A percentile compares a stretch with the other conserved stretches of the same genome.
phyloP scores from a whole-genome alignment of 2,329 filamentous ascomycete genomes.

The Beauveria scarabaeidicola region DNA sequence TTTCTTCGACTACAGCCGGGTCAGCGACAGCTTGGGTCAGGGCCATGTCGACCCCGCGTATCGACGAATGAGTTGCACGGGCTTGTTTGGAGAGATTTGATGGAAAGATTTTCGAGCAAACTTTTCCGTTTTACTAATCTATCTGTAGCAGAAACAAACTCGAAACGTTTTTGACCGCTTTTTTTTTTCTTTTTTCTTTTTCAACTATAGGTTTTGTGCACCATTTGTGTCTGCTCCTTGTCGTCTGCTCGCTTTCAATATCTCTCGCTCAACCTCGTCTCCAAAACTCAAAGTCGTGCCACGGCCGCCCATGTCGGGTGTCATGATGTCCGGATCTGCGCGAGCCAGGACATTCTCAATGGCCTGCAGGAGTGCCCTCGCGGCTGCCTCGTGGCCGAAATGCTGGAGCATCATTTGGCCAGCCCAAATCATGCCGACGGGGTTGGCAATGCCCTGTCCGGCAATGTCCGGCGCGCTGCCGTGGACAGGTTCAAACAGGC shows the following conservation, averaged over 20 bases:
- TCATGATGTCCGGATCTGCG: conserved; percentile 22
- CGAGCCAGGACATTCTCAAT: conserved; percentile 56
- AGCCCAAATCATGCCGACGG: conserved; percentile 64
- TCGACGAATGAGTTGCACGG: too few relatives aligned
- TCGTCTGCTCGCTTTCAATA: conserved; percentile 7
- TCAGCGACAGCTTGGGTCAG: too few relatives aligned
- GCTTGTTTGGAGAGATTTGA: too few relatives aligned
- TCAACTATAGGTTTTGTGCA: neutral
- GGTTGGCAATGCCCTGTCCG: conserved; percentile 64
- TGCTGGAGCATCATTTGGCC: conserved; percentile 38
- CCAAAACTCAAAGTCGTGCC: conserved; percentile 20
- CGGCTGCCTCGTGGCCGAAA: conserved; percentile 19
- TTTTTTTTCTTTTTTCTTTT: too few relatives aligned
- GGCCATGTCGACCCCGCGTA: too few relatives aligned
- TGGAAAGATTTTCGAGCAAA: too few relatives aligned
- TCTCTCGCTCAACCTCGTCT: conserved; percentile 16
- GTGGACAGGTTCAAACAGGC: conserved; percentile 68
- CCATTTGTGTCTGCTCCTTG: too few relatives aligned
- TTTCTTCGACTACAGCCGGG: too few relatives aligned
- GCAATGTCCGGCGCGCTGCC: conserved; percentile 66
- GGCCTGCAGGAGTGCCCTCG: conserved; percentile 49
- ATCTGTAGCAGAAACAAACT: too few relatives aligned
- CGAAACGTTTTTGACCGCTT: too few relatives aligned
- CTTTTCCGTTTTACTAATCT: too few relatives aligned
- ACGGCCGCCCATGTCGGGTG: conserved; percentile 23